These are phyloP conservation scores for Eimeria maxima DNA, from an alignment of 169 alveolate species.

Conservation along the genomic window DNA sequence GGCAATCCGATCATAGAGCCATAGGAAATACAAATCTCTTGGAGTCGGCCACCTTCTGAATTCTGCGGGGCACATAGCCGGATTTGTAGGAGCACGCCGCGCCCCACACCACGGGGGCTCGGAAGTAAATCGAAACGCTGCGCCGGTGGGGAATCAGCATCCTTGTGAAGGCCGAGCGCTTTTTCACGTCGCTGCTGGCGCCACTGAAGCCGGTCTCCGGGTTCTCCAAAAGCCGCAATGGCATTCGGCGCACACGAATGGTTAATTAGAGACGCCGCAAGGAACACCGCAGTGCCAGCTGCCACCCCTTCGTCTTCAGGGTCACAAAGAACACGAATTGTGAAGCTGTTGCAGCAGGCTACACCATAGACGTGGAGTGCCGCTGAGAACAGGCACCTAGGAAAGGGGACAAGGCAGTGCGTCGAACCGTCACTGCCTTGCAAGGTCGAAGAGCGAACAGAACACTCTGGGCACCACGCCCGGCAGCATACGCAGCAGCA, in stretches of 20 bases:
- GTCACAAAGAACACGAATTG: conserved; percentile 53
- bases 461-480: conserved; percentile 40
- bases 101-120: conserved; percentile 32
- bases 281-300: conserved; percentile 74
- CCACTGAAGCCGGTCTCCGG: not conserved
- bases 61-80: conserved; percentile 1
- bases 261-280: conserved; percentile 47
- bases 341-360: conserved; percentile 66
- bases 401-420: not conserved
- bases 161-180: not conserved
- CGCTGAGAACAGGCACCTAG: conserved; percentile 62
- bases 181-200: conserved; percentile 5
- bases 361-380: conserved; percentile 65
- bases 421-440: not conserved
- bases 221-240: conserved; percentile 33
- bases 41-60: not conserved
- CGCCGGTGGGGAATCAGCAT: not conserved
- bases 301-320: conserved; percentile 50
- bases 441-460: not conserved
- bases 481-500: conserved; percentile 48
- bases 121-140: not conserved
- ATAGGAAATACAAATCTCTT: conserved; percentile 45
- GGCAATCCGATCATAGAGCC: conserved; percentile 27
- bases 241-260: conserved; percentile 58
- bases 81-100: conserved; percentile 57